Evolutionary conservation across 1,284 basidiomycete species (phyloP), one percentile per base, ranked within the genome.

Genomic region (Inonotus obliquus): DNA sequence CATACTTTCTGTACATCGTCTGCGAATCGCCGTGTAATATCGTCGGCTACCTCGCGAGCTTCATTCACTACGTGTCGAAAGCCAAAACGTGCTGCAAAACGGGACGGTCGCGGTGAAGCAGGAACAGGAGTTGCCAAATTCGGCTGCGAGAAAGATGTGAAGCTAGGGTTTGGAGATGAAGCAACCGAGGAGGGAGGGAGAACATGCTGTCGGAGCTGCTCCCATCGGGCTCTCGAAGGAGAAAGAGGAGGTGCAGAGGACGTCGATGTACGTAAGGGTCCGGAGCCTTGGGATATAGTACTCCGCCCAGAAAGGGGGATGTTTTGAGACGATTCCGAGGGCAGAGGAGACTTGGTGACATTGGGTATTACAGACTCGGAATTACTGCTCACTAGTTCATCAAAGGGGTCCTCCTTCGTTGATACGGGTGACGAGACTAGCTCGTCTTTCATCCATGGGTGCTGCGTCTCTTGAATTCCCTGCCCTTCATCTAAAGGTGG

Each of bases 11-110:
- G 74, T 0, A 87, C 71, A 25, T 85, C 83, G 51, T 79, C 76
- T 1, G 78, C 72, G 57, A 85, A 77, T 61, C 73, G 76, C 13
- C 74, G 75, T 9, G 73, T 69, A 54, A 82, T 78, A 56, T 81
- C 79, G 1, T 74, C 72, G 32, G 74, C 74, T 19, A 73, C 71
- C 63, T 81, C 81, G 21, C 79, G 78, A 1, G 76, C 84, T 57
- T 82, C 78, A 19, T 86, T 84, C 0, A 86, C 84, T 6, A 85
- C 81, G 29, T 86, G 82, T 35, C 81, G 77, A 66, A 87, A 83
- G 0, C 81, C 83, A 13, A 83, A 73, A 54, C 76, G 74, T 38
- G 76, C 77, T 4, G 79, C 78, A 54, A 87, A 76, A n/a, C 80
- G 75, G 54, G 82, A 84, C 5, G 77, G 76, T 63, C 82, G 83